Evolutionary conservation across 2,329 filamentous ascomycete genomes (phyloP).

Genomic region (Beauveria pseudobassiana): DNA sequence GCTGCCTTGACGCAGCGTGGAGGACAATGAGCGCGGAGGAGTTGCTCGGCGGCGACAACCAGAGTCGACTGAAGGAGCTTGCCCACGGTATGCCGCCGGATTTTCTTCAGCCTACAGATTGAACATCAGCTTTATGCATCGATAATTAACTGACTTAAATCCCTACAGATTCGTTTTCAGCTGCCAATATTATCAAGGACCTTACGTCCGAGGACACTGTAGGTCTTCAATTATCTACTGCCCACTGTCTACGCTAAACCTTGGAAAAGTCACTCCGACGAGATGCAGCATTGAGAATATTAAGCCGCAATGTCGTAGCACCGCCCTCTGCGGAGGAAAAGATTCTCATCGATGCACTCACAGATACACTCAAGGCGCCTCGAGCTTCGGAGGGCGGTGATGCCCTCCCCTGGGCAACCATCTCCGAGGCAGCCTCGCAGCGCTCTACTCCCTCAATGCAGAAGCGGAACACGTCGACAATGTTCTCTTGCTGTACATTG

Average conservation of each 20-base stretch:
- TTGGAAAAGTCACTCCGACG: neutral
- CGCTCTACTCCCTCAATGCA: constrained; percentile 20
- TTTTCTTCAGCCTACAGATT: too few relatives aligned
- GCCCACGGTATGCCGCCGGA: neutral
- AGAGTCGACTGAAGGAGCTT: neutral
- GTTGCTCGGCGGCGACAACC: constrained; percentile 6
- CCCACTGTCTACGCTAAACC: neutral
- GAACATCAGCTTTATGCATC: neutral
- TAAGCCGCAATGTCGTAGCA: neutral
- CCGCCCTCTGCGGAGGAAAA: neutral
- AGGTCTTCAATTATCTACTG: neutral
- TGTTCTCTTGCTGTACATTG: constrained; percentile 23
- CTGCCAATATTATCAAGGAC: neutral
- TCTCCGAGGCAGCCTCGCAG: constrained; percentile 22
- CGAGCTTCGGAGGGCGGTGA: neutral
- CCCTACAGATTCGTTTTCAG: neutral
- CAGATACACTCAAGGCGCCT: neutral
- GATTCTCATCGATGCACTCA: neutral
- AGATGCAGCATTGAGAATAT: neutral
- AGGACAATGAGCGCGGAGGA: neutral
- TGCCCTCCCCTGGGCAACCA: constrained; percentile 3
- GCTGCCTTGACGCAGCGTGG: neutral
- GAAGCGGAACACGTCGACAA: constrained; percentile 10
- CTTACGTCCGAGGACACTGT: neutral
- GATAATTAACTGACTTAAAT: neutral